Evolutionary conservation across 805 yeast species (phyloP).

Genomic region (Deakozyma indianensis): DNA sequence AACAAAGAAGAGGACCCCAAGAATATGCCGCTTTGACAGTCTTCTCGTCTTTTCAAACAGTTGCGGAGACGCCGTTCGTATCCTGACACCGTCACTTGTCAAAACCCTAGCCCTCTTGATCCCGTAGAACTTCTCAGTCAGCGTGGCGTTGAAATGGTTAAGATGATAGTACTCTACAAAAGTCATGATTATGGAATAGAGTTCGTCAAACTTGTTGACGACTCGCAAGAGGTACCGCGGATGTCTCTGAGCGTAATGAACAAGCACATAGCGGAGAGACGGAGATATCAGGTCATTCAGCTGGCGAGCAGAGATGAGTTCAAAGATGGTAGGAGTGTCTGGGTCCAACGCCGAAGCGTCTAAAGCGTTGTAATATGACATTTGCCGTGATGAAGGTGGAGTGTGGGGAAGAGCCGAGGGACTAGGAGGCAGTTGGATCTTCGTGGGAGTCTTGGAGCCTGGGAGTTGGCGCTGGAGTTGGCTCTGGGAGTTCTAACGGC

Average conservation of each 20-base stretch:
- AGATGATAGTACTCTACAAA: constrained; percentile 59
- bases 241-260: constrained; percentile 63
- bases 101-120: constrained; percentile 42
- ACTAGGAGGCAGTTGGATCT: too few relatives aligned
- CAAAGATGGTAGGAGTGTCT: constrained; percentile 77
- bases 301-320: constrained; percentile 69
- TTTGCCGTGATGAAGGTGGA: constrained; percentile 19
- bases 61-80: constrained; percentile 19
- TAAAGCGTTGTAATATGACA: constrained; percentile 71
- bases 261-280: constrained; percentile 62
- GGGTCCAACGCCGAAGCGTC: constrained; percentile 65
- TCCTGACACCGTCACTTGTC: constrained; percentile 14
- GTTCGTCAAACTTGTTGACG: constrained; percentile 64
- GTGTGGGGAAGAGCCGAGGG: background rate
- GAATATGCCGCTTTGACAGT: constrained; percentile 37
- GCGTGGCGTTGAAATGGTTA: constrained; percentile 64
- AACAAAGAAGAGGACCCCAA: constrained; percentile 35
- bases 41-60: constrained; percentile 36
- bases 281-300: constrained; percentile 68
- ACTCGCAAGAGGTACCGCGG: constrained; percentile 54
- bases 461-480: too few relatives aligned
- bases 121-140: constrained; percentile 88
- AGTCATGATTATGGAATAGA: constrained; percentile 46
- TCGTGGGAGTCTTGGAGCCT: too few relatives aligned
- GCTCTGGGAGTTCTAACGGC: too few relatives aligned